These are phyloP conservation scores for Phenoliferia sp. DNA, from an alignment of 1,284 basidiomycete genomes.

Conservation along the genomic window DNA sequence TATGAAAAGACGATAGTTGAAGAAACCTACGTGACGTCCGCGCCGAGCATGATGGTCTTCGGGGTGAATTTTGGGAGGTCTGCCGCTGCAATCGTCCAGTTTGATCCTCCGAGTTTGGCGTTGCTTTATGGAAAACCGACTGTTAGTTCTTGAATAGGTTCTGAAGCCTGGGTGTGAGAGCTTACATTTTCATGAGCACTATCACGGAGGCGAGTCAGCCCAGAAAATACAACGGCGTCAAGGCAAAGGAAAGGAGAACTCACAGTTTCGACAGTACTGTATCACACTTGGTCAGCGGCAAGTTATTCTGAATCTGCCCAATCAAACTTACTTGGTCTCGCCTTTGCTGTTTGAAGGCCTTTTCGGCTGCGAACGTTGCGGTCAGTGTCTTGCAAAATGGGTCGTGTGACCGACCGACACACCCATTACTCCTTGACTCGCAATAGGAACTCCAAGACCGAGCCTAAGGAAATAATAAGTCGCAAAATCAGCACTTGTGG, in stretches of 20 bases:
- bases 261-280: conserved; percentile 47
- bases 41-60: conserved; percentile 45
- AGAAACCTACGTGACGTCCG: conserved; percentile 39
- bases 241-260: conserved; percentile 5
- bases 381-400: no score
- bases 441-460: background rate
- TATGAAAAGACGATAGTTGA: conserved; percentile 33
- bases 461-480: conserved; percentile 13
- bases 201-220: background rate
- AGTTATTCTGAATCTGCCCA: no score
- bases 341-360: background rate
- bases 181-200: background rate
- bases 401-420: conserved; percentile 43
- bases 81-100: conserved; percentile 40
- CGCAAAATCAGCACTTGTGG: background rate
- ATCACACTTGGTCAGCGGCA: background rate
- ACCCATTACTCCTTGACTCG: conserved; percentile 12
- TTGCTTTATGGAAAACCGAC: no score
- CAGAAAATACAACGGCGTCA: background rate
- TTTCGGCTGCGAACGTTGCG: no score
- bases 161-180: background rate
- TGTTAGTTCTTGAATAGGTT: no score
- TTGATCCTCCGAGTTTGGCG: conserved; percentile 49
- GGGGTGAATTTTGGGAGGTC: conserved; percentile 39
- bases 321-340: background rate